A percentile compares a stretch with the other conserved stretches of the same genome.
phyloP scores from a whole-genome alignment of 164 flowering plant species.

The Aristolochia californica region DNA sequence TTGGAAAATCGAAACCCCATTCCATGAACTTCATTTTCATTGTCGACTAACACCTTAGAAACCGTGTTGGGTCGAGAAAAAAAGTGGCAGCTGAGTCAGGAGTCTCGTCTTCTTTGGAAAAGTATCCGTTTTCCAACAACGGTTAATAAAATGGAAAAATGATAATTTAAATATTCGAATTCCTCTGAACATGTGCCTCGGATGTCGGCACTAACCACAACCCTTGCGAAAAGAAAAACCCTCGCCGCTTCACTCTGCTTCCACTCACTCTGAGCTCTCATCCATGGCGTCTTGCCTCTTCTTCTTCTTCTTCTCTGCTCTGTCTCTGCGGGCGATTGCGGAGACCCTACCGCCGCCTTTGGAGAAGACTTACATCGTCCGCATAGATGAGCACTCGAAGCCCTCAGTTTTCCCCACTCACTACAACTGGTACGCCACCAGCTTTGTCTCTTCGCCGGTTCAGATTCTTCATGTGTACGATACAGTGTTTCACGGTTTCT shows the following conservation, averaged over 20 bases:
- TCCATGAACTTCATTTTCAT: no score
- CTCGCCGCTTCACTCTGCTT: neutral
- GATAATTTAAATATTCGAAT: no score
- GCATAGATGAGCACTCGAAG: slow-evolving; percentile 50
- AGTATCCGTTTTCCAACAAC: no score
- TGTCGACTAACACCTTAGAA: no score
- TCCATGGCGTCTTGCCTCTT: neutral
- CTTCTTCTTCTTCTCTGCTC: neutral
- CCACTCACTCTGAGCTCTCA: neutral
- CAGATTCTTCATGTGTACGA: slow-evolving; percentile 67
- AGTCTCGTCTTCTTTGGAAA: no score
- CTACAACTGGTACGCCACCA: slow-evolving; percentile 78
- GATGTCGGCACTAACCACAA: neutral
- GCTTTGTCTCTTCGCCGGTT: slow-evolving; percentile 31
- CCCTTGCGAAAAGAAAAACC: neutral
- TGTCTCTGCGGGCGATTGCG: neutral
- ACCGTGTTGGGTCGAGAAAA: no score
- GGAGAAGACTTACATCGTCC: slow-evolving; percentile 54
- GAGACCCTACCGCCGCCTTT: slow-evolving; percentile 3
- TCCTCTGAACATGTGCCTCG: neutral
- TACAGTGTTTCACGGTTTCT: slow-evolving; percentile 91
- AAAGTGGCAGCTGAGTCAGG: no score
- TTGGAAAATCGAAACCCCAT: no score
- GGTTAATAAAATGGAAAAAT: no score
- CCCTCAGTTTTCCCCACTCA: slow-evolving; percentile 82